Conservation (phyloP, 176 grass and related monocot species). For the Ampelocalamus luodianensis region DNA sequence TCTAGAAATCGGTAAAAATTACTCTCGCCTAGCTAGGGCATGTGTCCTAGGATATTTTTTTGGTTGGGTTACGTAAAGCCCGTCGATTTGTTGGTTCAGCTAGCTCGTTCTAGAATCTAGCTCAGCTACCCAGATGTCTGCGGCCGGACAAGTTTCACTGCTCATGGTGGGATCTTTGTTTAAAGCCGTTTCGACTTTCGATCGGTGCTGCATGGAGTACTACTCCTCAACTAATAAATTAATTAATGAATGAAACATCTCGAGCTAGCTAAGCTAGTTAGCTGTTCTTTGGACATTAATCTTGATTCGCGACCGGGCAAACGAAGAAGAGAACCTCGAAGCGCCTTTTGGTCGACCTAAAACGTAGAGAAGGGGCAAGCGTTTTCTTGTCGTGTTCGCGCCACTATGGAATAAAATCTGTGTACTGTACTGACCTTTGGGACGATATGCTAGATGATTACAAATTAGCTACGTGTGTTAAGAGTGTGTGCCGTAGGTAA, state of each 20-base stretch:
- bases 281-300: constrained; percentile 7
- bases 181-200: not conserved
- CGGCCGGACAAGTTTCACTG: not conserved
- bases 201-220: not conserved
- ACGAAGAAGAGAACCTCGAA: not conserved
- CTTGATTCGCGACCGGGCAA: not conserved
- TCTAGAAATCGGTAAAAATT: not conserved
- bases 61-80: not conserved
- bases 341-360: constrained; percentile 6
- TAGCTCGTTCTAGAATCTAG: not conserved
- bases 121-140: not conserved
- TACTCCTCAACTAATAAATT: not conserved
- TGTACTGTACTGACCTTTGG: not conserved
- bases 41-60: not conserved
- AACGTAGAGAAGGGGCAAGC: constrained; percentile 22
- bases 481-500: not conserved
- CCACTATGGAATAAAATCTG: not conserved
- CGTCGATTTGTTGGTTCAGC: not conserved
- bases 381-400: constrained; percentile 20
- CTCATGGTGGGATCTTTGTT: not conserved
- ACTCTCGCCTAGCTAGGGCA: not conserved
- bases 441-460: not conserved
- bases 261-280: not conserved
- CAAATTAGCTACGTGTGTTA: not conserved
- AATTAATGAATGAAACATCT: constrained; percentile 6